Conservation (phyloP, 1,139 yeast species). For the Candida glucosophila region DNA sequence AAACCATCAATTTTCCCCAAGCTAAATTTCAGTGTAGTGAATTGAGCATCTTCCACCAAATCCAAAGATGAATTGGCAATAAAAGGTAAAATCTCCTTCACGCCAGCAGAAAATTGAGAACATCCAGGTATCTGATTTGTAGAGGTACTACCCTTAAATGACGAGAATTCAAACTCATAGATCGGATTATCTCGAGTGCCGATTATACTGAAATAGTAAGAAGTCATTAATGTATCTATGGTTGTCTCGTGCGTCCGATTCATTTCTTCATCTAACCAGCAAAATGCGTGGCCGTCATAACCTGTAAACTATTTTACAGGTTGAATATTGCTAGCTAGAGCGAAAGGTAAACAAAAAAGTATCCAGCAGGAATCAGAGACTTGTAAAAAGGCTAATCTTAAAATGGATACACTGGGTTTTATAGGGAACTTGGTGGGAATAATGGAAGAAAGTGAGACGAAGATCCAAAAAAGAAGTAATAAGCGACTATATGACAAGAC, state of each 20-base stretch:
- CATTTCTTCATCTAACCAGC: conserved; percentile 1
- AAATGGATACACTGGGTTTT: too few species aligned
- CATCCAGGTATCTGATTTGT: conserved; percentile 44
- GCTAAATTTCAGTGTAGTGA: conserved; percentile 60
- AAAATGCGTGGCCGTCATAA: neutral
- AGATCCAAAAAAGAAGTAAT: too few species aligned
- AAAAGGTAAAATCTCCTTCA: conserved; percentile 78
- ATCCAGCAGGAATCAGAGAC: too few species aligned
- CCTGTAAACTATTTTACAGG: too few species aligned
- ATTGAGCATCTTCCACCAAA: conserved; percentile 80
- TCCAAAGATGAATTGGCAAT: conserved; percentile 85
- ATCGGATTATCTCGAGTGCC: conserved; percentile 84
- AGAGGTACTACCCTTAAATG: conserved; percentile 38
- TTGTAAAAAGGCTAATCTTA: too few species aligned
- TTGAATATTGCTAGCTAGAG: too few species aligned
- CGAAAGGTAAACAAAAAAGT: too few species aligned
- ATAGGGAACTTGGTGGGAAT: too few species aligned
- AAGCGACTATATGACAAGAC: too few species aligned
- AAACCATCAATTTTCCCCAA: conserved; percentile 79
- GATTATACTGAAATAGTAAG: conserved; percentile 80
- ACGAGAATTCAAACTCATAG: conserved; percentile 81
- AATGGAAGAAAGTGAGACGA: too few species aligned
- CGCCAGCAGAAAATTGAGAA: conserved; percentile 58
- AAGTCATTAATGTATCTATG: conserved; percentile 21
- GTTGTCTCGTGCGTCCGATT: neutral